A percentile compares a stretch with the other conserved stretches of the same genome.
Evolutionary conservation across 1,139 yeast genomes (phyloP).

Genomic region (Saccharomyces hybrid): DNA sequence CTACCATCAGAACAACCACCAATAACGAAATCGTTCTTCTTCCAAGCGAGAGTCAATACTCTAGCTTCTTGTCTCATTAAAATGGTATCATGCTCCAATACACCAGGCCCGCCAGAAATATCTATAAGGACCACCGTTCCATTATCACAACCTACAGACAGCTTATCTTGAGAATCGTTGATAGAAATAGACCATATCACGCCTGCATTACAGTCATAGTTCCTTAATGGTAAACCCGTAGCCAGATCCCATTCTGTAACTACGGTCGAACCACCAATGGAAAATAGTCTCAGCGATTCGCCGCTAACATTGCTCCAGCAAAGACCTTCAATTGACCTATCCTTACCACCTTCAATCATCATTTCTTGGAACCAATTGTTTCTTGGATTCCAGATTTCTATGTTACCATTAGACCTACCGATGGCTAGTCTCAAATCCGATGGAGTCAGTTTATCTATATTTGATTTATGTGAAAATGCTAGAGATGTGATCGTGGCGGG

Average conservation of each 20-base stretch:
- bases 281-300: constrained; percentile 62
- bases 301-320: constrained; percentile 58
- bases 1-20: constrained; percentile 98
- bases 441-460: constrained; percentile 44
- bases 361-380: constrained; percentile 50
- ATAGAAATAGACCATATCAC: constrained; percentile 84
- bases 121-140: constrained; percentile 83
- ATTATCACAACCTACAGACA: constrained; percentile 94
- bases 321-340: constrained; percentile 81
- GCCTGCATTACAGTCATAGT: constrained; percentile 90
- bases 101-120: constrained; percentile 76
- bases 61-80: constrained; percentile 82
- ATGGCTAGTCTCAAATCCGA: constrained; percentile 72
- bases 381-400: constrained; percentile 93
- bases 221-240: constrained; percentile 63
- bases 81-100: constrained; percentile 65
- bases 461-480: constrained; percentile 67
- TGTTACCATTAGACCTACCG: constrained; percentile 90
- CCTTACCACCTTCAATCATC: constrained; percentile 71
- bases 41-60: constrained; percentile 76
- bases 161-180: constrained; percentile 50
- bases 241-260: constrained; percentile 88
- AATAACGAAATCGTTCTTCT: constrained; percentile 48
- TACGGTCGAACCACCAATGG: constrained; percentile 88
- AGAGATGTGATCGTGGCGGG: constrained; percentile 82